Conservation (phyloP, 1,139 yeast species). For the Protomyces macrosporus region DNA sequence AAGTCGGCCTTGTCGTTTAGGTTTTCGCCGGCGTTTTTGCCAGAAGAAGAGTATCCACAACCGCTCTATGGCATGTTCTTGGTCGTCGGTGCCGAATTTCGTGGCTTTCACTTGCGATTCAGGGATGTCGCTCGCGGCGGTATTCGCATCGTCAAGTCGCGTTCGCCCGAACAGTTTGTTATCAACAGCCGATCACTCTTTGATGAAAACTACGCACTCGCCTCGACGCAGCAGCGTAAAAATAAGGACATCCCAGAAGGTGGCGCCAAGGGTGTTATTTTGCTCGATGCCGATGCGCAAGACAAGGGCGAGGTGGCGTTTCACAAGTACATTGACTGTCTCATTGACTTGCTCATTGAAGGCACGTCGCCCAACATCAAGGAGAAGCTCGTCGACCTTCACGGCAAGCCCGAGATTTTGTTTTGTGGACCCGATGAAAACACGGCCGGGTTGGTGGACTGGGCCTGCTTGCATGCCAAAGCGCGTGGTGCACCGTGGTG, state of each 20-base stretch:
- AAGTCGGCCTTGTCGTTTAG: slow-evolving; percentile 94
- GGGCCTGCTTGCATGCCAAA: slow-evolving; percentile 98
- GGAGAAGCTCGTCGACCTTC: slow-evolving; percentile 79
- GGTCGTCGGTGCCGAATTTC: slow-evolving; percentile 91
- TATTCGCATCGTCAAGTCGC: slow-evolving; percentile 86
- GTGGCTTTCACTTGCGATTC: slow-evolving; percentile 96
- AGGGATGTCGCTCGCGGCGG: slow-evolving; percentile 98
- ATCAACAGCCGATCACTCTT: slow-evolving; percentile 82
- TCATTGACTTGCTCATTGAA: slow-evolving; percentile 77
- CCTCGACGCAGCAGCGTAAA: slow-evolving; percentile 92
- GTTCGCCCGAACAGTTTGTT: slow-evolving; percentile 78
- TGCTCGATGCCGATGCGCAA: slow-evolving; percentile 71
- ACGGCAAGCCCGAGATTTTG: slow-evolving; percentile 78
- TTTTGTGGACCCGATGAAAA: slow-evolving; percentile 99
- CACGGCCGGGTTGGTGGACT: slow-evolving; percentile 89
- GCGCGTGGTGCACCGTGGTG: slow-evolving; percentile 96
- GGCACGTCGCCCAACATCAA: slow-evolving; percentile 68
- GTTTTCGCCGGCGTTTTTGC: slow-evolving; percentile 79
- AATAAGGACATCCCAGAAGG: slow-evolving; percentile 99
- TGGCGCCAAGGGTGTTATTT: slow-evolving; percentile 94
- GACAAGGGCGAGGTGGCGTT: slow-evolving; percentile 80
- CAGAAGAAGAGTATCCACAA: slow-evolving; percentile 80
- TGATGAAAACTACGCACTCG: slow-evolving; percentile 94
- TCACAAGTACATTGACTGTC: slow-evolving; percentile 85
- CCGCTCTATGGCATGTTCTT: slow-evolving; percentile 92